Base-by-base conservation (phyloP, 23 red algal species). In the Gracilaria gracilis region DNA sequence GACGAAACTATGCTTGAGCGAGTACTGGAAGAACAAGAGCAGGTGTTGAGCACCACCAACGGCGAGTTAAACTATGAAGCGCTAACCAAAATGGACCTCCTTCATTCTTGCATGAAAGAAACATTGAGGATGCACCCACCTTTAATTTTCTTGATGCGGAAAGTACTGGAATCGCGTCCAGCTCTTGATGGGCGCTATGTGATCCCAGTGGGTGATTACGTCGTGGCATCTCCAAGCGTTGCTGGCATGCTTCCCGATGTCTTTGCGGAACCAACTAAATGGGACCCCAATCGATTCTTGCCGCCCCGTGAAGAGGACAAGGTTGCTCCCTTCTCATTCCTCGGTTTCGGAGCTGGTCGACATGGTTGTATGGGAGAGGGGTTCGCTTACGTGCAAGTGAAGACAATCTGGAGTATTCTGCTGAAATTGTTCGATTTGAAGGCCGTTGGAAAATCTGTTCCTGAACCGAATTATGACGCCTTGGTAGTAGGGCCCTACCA, bases 341-440 rank as follows among this genome's bases (percentile, higher is more conserved):
- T 99, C 59, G 91, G 90, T 70, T 99, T 99, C 64, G 97, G 97
- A 13, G 94, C 94, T 5, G 97, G 97, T 77, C 94, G 97, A 8
- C 97, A 99, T 84, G 95, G 82, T 51, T 99, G 97, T 75, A 99
- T 99, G 97, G 97, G 97, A 50, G 97, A 99, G 37, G 87, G 90
- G 32, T 99, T 99, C 81, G 97, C 97, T 12, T 99, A 96, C 83
- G 94, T 99, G n/a, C 97, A 99, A 93, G 94, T 99, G 48, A 99
- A 99, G 88, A 95, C 97, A 34, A 96, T 99, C 55, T 99, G 97
- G 97, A 89, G 85, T 61, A 95, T 95, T 62, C 82, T 95, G 57
- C 67, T 98, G 81, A 94, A 88, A 37, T 61, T 58, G 17, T 98
- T 93, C 82, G 93, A 98, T 46, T 28, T 98, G 34, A 78, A 95